Evolutionary conservation across 2,329 filamentous ascomycete genomes (phyloP), one percentile per base, ranked within the genome.

Genomic region (Hypoxylon sp.): DNA sequence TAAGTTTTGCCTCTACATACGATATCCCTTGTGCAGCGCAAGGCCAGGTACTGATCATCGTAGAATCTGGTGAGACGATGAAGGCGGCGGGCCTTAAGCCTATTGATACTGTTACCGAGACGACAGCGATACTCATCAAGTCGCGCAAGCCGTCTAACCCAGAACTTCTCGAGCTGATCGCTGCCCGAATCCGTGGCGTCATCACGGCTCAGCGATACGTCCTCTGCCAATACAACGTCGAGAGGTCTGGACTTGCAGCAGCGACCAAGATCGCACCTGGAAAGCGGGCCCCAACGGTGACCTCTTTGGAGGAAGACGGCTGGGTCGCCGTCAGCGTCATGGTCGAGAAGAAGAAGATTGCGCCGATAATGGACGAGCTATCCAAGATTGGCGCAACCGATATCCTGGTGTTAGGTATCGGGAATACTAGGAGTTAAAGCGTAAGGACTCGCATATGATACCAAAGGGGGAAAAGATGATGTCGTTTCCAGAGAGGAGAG

Each of bases 11-110:
- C 15, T 26, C 27, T 24, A n/a, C n/a, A n/a, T n/a, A n/a, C n/a
- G n/a, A n/a, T n/a, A 17, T 31, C 13, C 10, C 10, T 10, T 35
- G 15, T 37, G 47, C 4, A 2, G n/a, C 3, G 11, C 38, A 3
- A 11, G 20, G 7, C 29, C 48, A n/a, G n/a, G 13, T 4, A 35
- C 47, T 38, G 27, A 68, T 42, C 4, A 24, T 8, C 17, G 1
- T 67, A 95, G 94, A 99, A 81, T 98, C 95, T 17, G 95, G 95
- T 54, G 94, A 98, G 77, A 99, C 95, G 0, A 99, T 99, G 95
- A 90, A 91, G 71, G 95, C 94, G 17, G 94, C 94, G 38, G 95
- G 95, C 20, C 83, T 99, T 47, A 93, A 92, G 78, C 89, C 94
- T 54, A 97, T 98, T 68, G 92, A 95, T 68, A 99, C 95, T 2